Percentiles rank a stretch among this genome's conserved stretches.
phyloP scores from a whole-genome alignment of 139 green algal species.

The Coelastrella sp. region DNA sequence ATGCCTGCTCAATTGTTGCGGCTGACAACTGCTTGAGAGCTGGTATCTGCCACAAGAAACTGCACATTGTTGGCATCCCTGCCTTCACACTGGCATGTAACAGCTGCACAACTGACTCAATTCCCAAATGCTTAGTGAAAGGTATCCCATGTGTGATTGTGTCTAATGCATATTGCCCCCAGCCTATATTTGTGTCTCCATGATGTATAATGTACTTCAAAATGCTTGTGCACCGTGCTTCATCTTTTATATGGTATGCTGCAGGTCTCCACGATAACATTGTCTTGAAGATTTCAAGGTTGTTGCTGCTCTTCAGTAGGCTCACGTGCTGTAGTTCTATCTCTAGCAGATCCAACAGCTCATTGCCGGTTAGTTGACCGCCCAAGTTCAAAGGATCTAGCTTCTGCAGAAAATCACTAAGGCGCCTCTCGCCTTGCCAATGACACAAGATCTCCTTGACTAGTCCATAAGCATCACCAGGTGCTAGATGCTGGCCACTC shows the following conservation, averaged over 20 bases:
- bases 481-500: not conserved
- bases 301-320: no score
- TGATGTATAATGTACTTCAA: not conserved
- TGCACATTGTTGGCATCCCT: not conserved
- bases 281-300: no score
- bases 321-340: not conserved
- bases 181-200: not conserved
- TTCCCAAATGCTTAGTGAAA: not conserved
- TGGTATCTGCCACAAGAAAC: not conserved
- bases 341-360: not conserved
- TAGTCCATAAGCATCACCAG: not conserved
- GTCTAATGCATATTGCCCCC: not conserved
- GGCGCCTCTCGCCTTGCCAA: no score
- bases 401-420: not conserved
- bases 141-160: not conserved
- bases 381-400: not conserved
- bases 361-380: not conserved
- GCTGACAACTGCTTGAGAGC: not conserved
- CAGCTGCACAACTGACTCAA: not conserved
- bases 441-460: not conserved
- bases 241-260: not conserved
- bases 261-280: not conserved
- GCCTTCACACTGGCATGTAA: not conserved
- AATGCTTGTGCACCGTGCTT: not conserved
- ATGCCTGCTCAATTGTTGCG: not conserved